Base-by-base conservation (phyloP, 139 green algal species). In the Zygnema circumcarinatum region DNA sequence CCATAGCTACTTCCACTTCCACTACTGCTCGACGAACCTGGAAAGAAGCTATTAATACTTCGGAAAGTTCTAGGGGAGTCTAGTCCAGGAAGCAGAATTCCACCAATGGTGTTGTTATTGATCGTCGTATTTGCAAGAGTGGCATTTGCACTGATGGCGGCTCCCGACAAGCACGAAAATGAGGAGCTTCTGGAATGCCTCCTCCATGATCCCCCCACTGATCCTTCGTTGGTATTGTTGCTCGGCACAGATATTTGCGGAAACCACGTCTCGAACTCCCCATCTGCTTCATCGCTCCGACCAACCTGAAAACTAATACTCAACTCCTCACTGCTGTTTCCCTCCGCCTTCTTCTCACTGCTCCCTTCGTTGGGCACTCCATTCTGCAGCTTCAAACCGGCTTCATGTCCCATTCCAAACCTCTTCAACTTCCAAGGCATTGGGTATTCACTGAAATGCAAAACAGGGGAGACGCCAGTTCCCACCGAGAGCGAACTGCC, bases 61-160 rank as follows among this genome's bases (percentile, higher is more conserved):
- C 82, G 82, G 82, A 88, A 88, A 33, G 31, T 86, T 29, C 75
- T n/a, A 47, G 82, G 82, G 67, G 82, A 88, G 67, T 88, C 82
- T 16, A 88, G 47, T 73, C 67, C 68, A 2, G 76, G 76, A 25
- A 82, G 41, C 22, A 86, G 3, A 41, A 86, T 39, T 16, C 52
- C 80, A 16, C 52, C n/a, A n/a, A 74, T 36, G 35, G 29, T 67
- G 67, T 68, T 68, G 67, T 36, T 47, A 29, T 38, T 47, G n/a
- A 88, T n/a, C 1, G 75, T 85, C 32, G 82, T 76, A 74, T 88
- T 88, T 41, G 68, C 82, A 32, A 88, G 82, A 33, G 82, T 88
- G 1, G 72, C 68, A 31, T 88, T 88, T 41, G 82, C 82, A 47
- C 82, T 39, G 29, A 88, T 42, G 32, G 82, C 82, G 35, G 82